Evolutionary conservation across 768 basidiomycete species (phyloP), one percentile per base, ranked within the genome.

Genomic region (Paxillus ammoniavirescens): DNA sequence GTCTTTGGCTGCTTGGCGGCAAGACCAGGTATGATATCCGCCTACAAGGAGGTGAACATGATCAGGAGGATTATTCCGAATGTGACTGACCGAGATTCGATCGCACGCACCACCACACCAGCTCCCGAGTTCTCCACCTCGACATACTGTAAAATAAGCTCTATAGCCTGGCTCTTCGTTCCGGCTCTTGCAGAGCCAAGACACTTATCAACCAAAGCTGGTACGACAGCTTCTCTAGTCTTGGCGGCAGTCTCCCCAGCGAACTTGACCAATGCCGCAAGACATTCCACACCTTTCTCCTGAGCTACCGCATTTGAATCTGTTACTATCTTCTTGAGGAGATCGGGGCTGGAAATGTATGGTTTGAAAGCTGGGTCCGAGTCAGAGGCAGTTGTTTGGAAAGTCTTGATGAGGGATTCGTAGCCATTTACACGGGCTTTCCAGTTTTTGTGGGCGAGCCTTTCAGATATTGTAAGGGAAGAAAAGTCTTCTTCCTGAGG

Each of bases 281-380:
- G 73, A 61, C 89, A 93, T 66, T 98, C 96, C 5, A 98, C 82
- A 31, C 91, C 97, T 68, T 96, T 98, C 77, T 99, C 97, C 72
- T 99, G 97, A 10, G 96, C 95, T 30, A 98, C 96, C 26, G 89
- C 97, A 71, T 98, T 98, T 1, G 93, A 77, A 65, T 99, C 97
- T 3, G 85, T 86, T 35, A 77, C 91, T 62, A 95, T 85, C 73
- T 88, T 93, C 81, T 89, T 93, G 61, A 95, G 80, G 28, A 87
- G 72, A 67, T 89, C 86, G 30, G 84, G 73, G 61, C 87, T 87
- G 71, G 82, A 84, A 55, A 90, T 66, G 71, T 93, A 98, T 12
- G 92, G 91, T 62, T 84, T 86, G 78, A 99, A 98, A 26, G 89
- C 90, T 45, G 93, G 92, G 78, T 98, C 96, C 60, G 84, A 83